phyloP scores from a whole-genome alignment of 208 protist species.

The Wallacemonas collosoma region DNA sequence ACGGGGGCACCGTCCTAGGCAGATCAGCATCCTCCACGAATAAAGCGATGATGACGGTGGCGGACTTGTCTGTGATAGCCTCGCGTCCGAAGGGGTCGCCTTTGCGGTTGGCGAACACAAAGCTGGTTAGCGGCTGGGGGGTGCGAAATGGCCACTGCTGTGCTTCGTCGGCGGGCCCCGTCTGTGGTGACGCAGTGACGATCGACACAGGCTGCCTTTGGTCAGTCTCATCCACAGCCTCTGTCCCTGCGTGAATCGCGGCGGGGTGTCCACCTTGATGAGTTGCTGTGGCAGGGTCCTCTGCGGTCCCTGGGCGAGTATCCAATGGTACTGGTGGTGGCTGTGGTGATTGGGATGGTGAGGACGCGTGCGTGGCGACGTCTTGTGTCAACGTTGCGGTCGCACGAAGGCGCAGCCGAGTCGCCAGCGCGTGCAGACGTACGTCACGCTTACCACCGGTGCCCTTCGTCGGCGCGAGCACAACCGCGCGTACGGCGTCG shows the following conservation, averaged over 20 bases:
- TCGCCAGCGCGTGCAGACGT: conserved; percentile 19
- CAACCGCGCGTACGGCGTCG: background rate
- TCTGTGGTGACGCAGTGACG: background rate
- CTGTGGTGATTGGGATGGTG: background rate
- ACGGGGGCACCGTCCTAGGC: conserved; percentile 27
- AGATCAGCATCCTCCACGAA: conserved; percentile 39
- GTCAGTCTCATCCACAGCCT: too few species aligned
- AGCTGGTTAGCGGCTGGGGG: conserved; percentile 46
- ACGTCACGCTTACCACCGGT: conserved; percentile 1
- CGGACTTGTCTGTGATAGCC: background rate
- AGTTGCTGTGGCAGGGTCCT: too few species aligned
- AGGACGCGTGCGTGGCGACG: background rate
- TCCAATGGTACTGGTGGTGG: background rate
- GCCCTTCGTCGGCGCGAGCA: conserved; percentile 1
- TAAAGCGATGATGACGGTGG: conserved; percentile 36
- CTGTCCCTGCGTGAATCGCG: too few species aligned
- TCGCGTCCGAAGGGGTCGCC: conserved; percentile 33
- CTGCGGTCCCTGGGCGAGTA: too few species aligned
- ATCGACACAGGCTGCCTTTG: too few species aligned
- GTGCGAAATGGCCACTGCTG: conserved; percentile 57
- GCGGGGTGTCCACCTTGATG: too few species aligned
- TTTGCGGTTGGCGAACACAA: conserved; percentile 51
- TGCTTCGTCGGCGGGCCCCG: background rate
- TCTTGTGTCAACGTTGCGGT: too few species aligned
- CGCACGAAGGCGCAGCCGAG: conserved; percentile 18